Percentiles rank a stretch among this genome's conserved stretches.
phyloP scores from a whole-genome alignment of 352 stramenopile species.

The Pythium utonaiense region DNA sequence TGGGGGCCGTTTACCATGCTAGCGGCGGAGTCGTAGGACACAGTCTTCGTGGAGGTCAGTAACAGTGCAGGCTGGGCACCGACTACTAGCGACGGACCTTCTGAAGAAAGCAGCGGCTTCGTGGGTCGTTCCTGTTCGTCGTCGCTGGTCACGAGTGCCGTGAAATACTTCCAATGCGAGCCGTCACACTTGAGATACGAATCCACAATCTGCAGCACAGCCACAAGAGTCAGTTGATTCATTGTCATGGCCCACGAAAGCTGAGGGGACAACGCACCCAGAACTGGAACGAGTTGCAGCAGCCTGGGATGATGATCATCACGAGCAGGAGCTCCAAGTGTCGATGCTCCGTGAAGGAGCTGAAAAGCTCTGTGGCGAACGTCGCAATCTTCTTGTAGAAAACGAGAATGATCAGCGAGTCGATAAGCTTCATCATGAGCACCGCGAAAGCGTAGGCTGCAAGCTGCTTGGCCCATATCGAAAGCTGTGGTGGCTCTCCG shows the following conservation, averaged over 20 bases:
- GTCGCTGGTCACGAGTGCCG: conserved; percentile 19
- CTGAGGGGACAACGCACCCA: conserved; percentile 52
- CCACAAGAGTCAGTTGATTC: too few relatives aligned
- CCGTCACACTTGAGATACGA: conserved; percentile 55
- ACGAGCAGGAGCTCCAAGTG: conserved; percentile 72
- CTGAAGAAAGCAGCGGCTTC: neutral
- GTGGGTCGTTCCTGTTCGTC: conserved; percentile 35
- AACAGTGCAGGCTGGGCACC: conserved; percentile 1
- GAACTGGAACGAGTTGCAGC: conserved; percentile 69
- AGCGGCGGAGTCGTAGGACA: conserved; percentile 3
- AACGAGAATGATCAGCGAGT: conserved; percentile 35
- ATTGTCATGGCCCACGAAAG: conserved; percentile 5
- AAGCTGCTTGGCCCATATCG: conserved; percentile 57
- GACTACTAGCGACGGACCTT: conserved; percentile 12
- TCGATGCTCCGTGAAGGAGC: conserved; percentile 48
- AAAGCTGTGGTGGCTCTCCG: conserved; percentile 52
- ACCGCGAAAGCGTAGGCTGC: conserved; percentile 39
- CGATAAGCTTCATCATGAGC: conserved; percentile 50
- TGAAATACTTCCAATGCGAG: conserved; percentile 39
- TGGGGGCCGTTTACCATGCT: neutral
- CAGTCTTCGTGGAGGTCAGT: neutral
- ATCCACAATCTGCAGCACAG: conserved; percentile 40
- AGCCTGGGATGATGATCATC: conserved; percentile 72
- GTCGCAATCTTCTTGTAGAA: conserved; percentile 45
- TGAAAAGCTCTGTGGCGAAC: conserved; percentile 47